A percentile compares a stretch with the other conserved stretches of the same genome.
These are phyloP conservation scores for Rickenella mellea DNA, from an alignment of 768 basidiomycete genomes.

Conservation along the genomic window DNA sequence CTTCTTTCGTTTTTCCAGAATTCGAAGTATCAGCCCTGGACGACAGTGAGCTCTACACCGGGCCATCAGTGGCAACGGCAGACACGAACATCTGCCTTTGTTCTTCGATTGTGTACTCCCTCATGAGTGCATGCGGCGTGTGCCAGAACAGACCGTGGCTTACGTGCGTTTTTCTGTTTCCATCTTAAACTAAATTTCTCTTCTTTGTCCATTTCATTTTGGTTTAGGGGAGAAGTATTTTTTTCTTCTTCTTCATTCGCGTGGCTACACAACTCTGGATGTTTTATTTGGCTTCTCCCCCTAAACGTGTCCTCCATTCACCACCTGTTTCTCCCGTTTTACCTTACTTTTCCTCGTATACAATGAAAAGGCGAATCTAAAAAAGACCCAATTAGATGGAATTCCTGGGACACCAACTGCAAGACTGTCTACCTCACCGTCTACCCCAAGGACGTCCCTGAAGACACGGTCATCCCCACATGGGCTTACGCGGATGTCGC, in stretches of 20 bases:
- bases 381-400: no score
- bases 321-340: not conserved
- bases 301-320: not conserved
- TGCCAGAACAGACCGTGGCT: no score
- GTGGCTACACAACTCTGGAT: not conserved
- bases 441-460: slow-evolving; percentile 15
- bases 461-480: slow-evolving; percentile 13
- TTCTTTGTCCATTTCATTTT: no score
- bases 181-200: no score
- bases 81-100: slow-evolving; percentile 38
- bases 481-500: slow-evolving; percentile 22
- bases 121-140: no score
- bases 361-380: not conserved
- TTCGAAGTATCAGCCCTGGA: slow-evolving; percentile 26
- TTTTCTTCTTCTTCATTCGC: not conserved
- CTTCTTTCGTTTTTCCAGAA: no score
- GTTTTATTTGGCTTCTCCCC: not conserved
- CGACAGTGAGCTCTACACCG: slow-evolving; percentile 27
- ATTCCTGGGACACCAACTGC: not conserved
- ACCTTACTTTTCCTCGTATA: not conserved
- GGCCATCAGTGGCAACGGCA: slow-evolving; percentile 23
- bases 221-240: no score
- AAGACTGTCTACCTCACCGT: slow-evolving; percentile 11
- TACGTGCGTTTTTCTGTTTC: no score
- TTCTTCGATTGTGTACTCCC: slow-evolving; percentile 44